Percentiles rank a stretch among this genome's conserved stretches.
Conservation (phyloP, 176 grass and related monocot genomes). For the Hordeum marinum region DNA sequence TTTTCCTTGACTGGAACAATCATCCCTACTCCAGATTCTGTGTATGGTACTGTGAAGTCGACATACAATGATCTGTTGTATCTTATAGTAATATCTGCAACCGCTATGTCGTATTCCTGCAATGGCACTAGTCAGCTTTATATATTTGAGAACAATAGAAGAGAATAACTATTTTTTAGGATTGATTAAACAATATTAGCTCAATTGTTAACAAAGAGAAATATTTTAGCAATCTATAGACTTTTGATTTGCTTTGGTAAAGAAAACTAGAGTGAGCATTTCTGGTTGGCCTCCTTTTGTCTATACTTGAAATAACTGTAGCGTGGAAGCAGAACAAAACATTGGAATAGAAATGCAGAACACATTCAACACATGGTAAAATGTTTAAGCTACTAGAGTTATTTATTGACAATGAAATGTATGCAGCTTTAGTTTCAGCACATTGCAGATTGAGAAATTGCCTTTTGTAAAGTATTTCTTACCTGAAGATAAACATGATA, state of each 20-base stretch:
- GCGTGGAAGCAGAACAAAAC: background rate
- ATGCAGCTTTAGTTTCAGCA: background rate
- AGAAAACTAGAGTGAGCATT: background rate
- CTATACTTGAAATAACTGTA: background rate
- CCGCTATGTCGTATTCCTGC: conserved; percentile 15
- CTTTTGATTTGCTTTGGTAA: background rate
- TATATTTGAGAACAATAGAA: background rate
- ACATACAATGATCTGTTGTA: conserved; percentile 28
- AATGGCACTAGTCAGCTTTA: background rate
- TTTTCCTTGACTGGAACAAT: conserved; percentile 29
- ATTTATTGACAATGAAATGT: background rate
- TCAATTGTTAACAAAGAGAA: background rate
- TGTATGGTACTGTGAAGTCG: conserved; percentile 47
- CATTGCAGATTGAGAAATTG: background rate
- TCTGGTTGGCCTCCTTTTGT: background rate
- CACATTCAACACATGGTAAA: background rate
- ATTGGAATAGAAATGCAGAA: background rate
- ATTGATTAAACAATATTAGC: background rate
- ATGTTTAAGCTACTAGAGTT: background rate
- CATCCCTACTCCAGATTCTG: conserved; percentile 38
- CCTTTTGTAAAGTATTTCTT: background rate
- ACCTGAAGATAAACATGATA: conserved; percentile 37
- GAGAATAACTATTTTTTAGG: background rate
- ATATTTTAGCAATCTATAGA: background rate
- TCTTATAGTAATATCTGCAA: conserved; percentile 42